Percentiles rank a stretch among this genome's conserved stretches.
phyloP scores from a whole-genome alignment of 768 basidiomycete genomes.

The Mycena filopes region DNA sequence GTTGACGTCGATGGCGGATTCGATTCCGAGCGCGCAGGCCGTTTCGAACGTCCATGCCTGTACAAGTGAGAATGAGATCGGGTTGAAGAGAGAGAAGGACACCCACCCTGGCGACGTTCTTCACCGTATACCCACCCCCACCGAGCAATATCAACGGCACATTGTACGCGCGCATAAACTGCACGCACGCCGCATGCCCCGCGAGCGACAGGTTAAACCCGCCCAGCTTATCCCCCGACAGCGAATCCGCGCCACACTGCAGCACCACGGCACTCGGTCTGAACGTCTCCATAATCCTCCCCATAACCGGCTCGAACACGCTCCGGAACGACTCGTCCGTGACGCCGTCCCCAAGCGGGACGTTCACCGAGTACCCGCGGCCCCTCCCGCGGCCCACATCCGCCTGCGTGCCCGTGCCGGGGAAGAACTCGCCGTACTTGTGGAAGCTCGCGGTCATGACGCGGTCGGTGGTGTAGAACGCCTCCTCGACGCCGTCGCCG shows the following conservation, averaged over 20 bases:
- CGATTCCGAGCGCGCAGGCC: constrained; percentile 88
- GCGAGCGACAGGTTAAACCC: constrained; percentile 96
- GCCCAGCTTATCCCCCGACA: constrained; percentile 95
- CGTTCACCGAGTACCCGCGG: constrained; percentile 90
- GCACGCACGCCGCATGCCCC: constrained; percentile 92
- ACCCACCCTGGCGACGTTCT: constrained; percentile 82
- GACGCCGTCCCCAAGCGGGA: constrained; percentile 94
- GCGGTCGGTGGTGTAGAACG: constrained; percentile 96
- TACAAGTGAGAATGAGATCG: too few species aligned
- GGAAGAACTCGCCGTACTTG: constrained; percentile 96
- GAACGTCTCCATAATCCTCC: constrained; percentile 87
- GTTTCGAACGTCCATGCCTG: constrained; percentile 95
- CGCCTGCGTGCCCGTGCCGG: constrained; percentile 86
- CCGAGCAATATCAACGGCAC: constrained; percentile 92
- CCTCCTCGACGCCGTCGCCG: constrained; percentile 98
- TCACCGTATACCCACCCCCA: constrained; percentile 96
- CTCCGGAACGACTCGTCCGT: constrained; percentile 88
- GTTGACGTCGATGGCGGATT: constrained; percentile 79
- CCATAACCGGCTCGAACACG: constrained; percentile 93
- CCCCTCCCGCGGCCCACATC: constrained; percentile 88
- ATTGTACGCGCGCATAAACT: constrained; percentile 83
- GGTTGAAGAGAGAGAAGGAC: too few species aligned
- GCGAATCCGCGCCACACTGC: constrained; percentile 96
- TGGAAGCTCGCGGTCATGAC: constrained; percentile 98
- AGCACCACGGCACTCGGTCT: constrained; percentile 89